Evolutionary conservation across 768 basidiomycete genomes (phyloP).

Genomic region (Amyloporia xantha): DNA sequence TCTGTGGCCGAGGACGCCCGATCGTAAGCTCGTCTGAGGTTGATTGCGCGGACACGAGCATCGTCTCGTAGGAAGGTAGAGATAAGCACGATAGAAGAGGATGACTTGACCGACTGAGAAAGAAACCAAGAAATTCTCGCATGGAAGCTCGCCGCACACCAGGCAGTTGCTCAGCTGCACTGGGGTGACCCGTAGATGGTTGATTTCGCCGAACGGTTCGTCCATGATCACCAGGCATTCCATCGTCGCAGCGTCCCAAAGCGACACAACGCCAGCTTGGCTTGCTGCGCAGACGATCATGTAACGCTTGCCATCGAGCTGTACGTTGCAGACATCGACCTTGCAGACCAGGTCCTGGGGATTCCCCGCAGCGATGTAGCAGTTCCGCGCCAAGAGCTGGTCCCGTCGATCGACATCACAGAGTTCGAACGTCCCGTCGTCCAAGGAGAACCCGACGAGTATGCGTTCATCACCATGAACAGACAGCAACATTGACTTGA

Average conservation of each 20-base stretch:
- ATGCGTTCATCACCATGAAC: conserved; percentile 39
- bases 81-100: conserved; percentile 55
- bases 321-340: conserved; percentile 46
- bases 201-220: conserved; percentile 51
- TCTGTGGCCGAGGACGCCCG: conserved; percentile 43
- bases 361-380: conserved; percentile 53
- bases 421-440: conserved; percentile 64
- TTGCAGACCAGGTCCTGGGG: conserved; percentile 45
- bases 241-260: conserved; percentile 68
- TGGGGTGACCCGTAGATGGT: conserved; percentile 52
- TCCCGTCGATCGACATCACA: conserved; percentile 43
- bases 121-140: conserved; percentile 58
- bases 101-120: conserved; percentile 62
- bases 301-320: conserved; percentile 43
- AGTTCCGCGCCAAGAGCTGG: conserved; percentile 36
- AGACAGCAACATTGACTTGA: conserved; percentile 44
- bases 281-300: conserved; percentile 58
- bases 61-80: conserved; percentile 47
- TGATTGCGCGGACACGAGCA: conserved; percentile 59
- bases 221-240: conserved; percentile 60
- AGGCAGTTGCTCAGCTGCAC: conserved; percentile 52
- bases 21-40: conserved; percentile 37
- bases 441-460: conserved; percentile 52
- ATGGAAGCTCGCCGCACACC: conserved; percentile 61
- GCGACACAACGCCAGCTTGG: conserved; percentile 57